These are phyloP conservation scores for Yamadazyma dendronema DNA, from an alignment of 1,139 yeast genomes.

Conservation along the genomic window DNA sequence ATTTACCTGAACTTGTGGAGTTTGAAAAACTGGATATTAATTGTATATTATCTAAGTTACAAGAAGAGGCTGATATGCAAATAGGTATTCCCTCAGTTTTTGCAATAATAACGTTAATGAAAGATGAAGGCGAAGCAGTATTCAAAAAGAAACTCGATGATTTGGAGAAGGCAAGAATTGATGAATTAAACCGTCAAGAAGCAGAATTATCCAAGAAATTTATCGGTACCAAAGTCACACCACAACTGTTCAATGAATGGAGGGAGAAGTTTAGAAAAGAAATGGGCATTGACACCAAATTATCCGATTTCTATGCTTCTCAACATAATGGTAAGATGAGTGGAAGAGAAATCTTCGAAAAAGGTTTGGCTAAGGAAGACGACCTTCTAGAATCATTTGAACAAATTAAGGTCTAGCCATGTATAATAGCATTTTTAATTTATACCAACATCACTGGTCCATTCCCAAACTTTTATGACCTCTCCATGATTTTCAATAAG, in stretches of 20 bases:
- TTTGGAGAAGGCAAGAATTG: constrained; percentile 59
- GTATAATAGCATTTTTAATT: not conserved
- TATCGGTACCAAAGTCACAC: constrained; percentile 80
- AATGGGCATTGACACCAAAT: constrained; percentile 52
- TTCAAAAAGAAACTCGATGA: constrained; percentile 56
- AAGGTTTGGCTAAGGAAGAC: constrained; percentile 66
- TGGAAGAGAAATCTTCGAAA: constrained; percentile 86
- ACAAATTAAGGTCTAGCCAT: constrained; percentile 5
- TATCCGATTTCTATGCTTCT: constrained; percentile 47
- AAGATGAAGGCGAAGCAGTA: constrained; percentile 72
- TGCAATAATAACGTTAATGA: constrained; percentile 69
- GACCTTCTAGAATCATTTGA: constrained; percentile 23
- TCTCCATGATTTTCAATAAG: constrained; percentile 81
- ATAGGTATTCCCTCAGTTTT: constrained; percentile 88
- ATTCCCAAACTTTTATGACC: constrained; percentile 86
- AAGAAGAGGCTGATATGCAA: constrained; percentile 70
- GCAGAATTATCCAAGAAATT: constrained; percentile 72
- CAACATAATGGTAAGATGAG: constrained; percentile 77
- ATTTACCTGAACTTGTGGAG: constrained; percentile 56
- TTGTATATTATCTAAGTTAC: constrained; percentile 37
- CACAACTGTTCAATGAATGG: constrained; percentile 71
- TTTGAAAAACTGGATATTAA: constrained; percentile 48
- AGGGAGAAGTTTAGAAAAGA: constrained; percentile 59
- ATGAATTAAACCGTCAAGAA: constrained; percentile 54
- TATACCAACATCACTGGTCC: constrained; percentile 52